Evolutionary conservation across 1,284 basidiomycete genomes (phyloP), one percentile per base, ranked within the genome.

Genomic region (Erythrobasidium hasegawianum): DNA sequence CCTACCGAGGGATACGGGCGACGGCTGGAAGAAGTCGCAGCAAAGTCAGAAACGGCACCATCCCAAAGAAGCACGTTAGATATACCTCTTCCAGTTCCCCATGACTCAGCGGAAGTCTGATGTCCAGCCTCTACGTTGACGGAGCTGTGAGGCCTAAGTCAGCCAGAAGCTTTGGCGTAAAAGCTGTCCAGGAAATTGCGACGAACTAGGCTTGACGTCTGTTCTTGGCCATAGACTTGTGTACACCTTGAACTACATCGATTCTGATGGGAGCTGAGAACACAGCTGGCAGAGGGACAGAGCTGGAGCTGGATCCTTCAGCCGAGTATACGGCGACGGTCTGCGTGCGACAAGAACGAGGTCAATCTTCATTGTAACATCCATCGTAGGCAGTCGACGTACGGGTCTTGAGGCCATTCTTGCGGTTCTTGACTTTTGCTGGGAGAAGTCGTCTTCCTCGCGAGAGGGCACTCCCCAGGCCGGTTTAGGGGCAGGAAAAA

Each of bases 61-160:
- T 27, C 7, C 11, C n/a, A 26, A 55, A 13, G 2, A 20, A 38
- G 55, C 7, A 57, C 18, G 16, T 13, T 95, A 96, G 73, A 99
- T 95, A 75, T 33, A 33, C 96, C 96, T 83, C 96, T 93, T 88
- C 95, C 95, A 75, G 95, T 99, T 83, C 95, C 95, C 95, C 95
- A 99, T 59, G 96, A 98, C 81, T 95, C 92, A 72, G 95, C 95
- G 72, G 88, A 91, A 76, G 96, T 98, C 82, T 99, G 95, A 84
- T 97, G 92, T 77, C 96, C 96, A 72, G 96, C 96, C 82, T 97
- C 96, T 82, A 89, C 88, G 79, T 87, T 89, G 77, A 98, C 96
- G 76, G 94, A 84, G 82, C 98, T 47, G 43, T 87, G 91, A 95
- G 79, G 52, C 65, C 26, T 54, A 2, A 38, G 43, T 47, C 27